Evolutionary conservation across 2,329 filamentous ascomycete species (phyloP), one percentile per base, ranked within the genome.

Genomic region (Metarhizium brunneum): DNA sequence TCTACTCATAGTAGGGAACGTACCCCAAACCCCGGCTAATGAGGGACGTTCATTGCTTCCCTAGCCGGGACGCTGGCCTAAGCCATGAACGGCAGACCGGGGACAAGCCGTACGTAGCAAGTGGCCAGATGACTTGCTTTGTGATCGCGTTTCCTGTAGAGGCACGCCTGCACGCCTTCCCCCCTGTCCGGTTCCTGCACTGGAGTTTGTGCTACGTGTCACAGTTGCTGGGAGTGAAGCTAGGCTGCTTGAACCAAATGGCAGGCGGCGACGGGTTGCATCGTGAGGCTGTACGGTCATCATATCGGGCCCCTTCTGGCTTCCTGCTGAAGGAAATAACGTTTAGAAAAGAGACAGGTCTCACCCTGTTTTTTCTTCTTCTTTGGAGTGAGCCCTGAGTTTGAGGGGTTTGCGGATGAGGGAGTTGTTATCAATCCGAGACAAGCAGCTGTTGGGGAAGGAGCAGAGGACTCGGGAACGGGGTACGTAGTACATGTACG

Each of bases 171-270:
- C 32, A 35, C 32, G 32, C 32, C 32, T 35, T 29, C 13, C 30
- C 43, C 54, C 54, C 32, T 52, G 43, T 49, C 43, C 49, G 49
- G 50, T 52, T 42, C 11, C 50, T 55, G 32, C 32, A 14, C 36
- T 32, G 43, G 10, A 11, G 50, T 30, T 42, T 32, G 20, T 40
- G 30, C 54, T 16, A 48, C 49, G 49, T 40, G 50, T 16, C 45
- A 32, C n/a, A 29, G n/a, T 38, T 47, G 16, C 40, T 51, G 32
- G 32, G 7, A 35, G 6, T 11, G 32, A 35, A 7, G 32, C 32
- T 8, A 35, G 32, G 32, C 10, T 35, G 32, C 32, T 11, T 35
- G 10, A 35, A 25, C 25, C 32, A 10, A 35, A 11, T 35, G 32
- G 32, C 6, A 35, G 32, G 32, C 32, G 32, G 32, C 6, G 32